Percentiles rank a stretch among this genome's conserved stretches.
These are phyloP conservation scores for Xylariales sp. DNA, from an alignment of 2,329 filamentous ascomycete species.

Conservation along the genomic window DNA sequence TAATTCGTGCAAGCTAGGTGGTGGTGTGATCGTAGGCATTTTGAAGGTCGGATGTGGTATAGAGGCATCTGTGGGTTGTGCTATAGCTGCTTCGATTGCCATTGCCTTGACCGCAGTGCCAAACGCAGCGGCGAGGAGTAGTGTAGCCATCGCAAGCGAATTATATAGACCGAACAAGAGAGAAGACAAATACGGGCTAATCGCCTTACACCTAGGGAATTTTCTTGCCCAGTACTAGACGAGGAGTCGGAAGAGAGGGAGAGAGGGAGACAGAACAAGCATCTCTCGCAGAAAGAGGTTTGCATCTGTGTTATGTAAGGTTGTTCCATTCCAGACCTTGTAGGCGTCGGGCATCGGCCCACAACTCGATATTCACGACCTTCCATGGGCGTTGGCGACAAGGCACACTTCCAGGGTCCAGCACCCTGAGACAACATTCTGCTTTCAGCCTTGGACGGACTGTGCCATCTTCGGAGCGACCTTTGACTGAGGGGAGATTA, in stretches of 20 bases:
- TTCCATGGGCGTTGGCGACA: background rate
- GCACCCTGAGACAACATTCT: background rate
- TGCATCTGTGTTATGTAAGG: background rate
- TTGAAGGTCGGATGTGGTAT: constrained; percentile 30
- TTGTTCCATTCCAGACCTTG: background rate
- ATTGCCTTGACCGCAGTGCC: constrained; percentile 30
- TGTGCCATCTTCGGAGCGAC: background rate
- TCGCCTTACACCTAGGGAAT: too few species aligned
- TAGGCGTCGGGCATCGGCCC: background rate
- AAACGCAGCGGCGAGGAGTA: constrained; percentile 25
- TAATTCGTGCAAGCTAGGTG: constrained; percentile 31
- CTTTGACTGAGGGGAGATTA: background rate
- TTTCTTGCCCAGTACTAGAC: too few species aligned
- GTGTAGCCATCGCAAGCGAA: constrained; percentile 10
- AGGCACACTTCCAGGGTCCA: constrained; percentile 5
- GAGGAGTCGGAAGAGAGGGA: background rate
- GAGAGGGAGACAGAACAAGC: background rate
- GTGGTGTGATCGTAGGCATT: constrained; percentile 36
- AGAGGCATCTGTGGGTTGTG: constrained; percentile 30
- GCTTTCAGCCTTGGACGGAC: background rate
- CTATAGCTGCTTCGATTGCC: constrained; percentile 25
- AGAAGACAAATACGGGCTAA: background rate
- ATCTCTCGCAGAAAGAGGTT: background rate
- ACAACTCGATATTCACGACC: background rate
- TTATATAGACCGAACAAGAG: background rate